Conservation (phyloP, 2,329 filamentous ascomycete genomes). For the Claviceps citrina region DNA sequence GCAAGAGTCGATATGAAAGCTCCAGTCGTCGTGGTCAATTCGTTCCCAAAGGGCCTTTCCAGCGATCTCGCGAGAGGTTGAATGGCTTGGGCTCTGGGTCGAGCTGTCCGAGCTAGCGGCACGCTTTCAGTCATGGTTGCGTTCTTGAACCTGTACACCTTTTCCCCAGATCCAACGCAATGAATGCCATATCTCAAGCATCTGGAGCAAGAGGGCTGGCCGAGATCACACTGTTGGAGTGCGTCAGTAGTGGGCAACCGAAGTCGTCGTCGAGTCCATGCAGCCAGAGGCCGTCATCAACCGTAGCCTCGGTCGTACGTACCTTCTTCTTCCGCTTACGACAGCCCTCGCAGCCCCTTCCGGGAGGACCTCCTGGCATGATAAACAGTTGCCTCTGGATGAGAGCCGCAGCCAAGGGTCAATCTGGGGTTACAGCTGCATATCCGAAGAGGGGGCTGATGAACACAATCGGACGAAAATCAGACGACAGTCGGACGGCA, state of each 20-base stretch:
- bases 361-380: conserved; percentile 1
- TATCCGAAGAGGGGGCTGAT: neutral
- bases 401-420: neutral
- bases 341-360: conserved; percentile 5
- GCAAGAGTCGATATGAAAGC: conserved; percentile 18
- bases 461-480: neutral
- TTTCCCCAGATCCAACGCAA: conserved; percentile 4
- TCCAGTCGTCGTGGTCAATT: conserved; percentile 1
- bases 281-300: neutral
- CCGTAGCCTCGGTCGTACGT: neutral
- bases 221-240: conserved; percentile 3
- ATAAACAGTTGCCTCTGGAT: neutral
- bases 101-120: neutral
- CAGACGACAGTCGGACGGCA: no score
- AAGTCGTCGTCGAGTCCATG: neutral
- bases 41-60: conserved; percentile 1
- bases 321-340: conserved; percentile 7
- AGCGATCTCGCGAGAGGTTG: neutral
- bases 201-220: conserved; percentile 5
- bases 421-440: neutral
- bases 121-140: conserved; percentile 2
- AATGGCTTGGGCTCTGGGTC: neutral
- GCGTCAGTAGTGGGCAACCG: neutral
- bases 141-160: conserved; percentile 5
- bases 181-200: conserved; percentile 2